These are phyloP conservation scores for Huntiella bhutanensis DNA, from an alignment of 2,329 filamentous ascomycete species.

Conservation along the genomic window DNA sequence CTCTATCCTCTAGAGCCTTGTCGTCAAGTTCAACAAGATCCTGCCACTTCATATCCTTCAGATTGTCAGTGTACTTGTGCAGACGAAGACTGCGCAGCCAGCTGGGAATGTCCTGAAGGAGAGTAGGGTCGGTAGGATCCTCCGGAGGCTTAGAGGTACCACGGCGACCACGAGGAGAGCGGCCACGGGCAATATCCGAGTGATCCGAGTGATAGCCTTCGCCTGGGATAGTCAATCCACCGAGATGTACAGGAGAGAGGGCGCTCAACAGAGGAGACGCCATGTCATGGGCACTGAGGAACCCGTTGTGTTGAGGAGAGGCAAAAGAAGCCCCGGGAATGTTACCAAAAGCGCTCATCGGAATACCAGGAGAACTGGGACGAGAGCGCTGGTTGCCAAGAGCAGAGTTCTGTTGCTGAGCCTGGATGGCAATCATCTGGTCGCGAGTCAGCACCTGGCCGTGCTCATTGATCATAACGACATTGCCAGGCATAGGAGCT, in stretches of 20 bases:
- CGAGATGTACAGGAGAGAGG: slow-evolving; percentile 51
- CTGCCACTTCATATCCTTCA: slow-evolving; percentile 94
- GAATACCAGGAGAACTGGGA: slow-evolving; percentile 73
- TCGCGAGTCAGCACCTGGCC: slow-evolving; percentile 74
- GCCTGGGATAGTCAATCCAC: slow-evolving; percentile 50
- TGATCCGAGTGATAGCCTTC: slow-evolving; percentile 90
- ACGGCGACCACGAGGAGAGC: slow-evolving; percentile 77
- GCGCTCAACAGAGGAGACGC: slow-evolving; percentile 50
- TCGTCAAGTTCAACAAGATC: slow-evolving; percentile 86
- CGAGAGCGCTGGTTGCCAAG: slow-evolving; percentile 59
- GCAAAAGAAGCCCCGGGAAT: slow-evolving; percentile 48
- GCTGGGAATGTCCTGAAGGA: slow-evolving; percentile 86
- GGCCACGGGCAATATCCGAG: slow-evolving; percentile 74
- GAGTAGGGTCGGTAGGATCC: slow-evolving; percentile 77
- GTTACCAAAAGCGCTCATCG: slow-evolving; percentile 28
- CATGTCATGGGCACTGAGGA: slow-evolving; percentile 72
- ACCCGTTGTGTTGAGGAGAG: slow-evolving; percentile 87
- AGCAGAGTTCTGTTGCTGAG: slow-evolving; percentile 38
- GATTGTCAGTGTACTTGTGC: slow-evolving; percentile 96
- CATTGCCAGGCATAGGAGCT: slow-evolving; percentile 49
- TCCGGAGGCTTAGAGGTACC: slow-evolving; percentile 96
- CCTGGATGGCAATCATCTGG: slow-evolving; percentile 65
- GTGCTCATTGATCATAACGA: slow-evolving; percentile 88
- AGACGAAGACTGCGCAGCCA: slow-evolving; percentile 89
- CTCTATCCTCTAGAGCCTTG: slow-evolving; percentile 75